These are phyloP conservation scores for Chamaecrista fasciculata DNA, from an alignment of 306 rosid genomes.

Conservation along the genomic window DNA sequence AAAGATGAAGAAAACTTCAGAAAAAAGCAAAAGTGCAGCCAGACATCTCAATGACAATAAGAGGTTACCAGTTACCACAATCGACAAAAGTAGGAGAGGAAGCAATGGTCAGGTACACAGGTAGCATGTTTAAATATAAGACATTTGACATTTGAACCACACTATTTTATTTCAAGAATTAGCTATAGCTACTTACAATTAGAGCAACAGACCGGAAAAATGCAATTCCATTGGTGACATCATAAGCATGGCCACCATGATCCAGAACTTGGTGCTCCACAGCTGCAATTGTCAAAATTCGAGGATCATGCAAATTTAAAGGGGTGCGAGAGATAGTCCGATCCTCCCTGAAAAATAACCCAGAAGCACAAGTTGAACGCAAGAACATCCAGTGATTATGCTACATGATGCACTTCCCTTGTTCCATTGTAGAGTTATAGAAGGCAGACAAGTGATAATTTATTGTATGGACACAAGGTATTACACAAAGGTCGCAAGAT, in stretches of 20 bases:
- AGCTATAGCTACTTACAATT: constrained; percentile 37
- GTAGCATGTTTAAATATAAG: constrained; percentile 1
- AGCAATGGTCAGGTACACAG: not conserved
- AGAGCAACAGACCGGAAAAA: constrained; percentile 54
- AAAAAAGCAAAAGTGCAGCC: not conserved
- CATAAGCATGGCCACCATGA: constrained; percentile 48
- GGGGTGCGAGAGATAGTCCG: constrained; percentile 52
- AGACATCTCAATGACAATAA: not conserved
- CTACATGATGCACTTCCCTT: not conserved
- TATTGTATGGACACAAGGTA: not conserved
- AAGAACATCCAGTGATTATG: not conserved
- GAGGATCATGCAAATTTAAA: constrained; percentile 53
- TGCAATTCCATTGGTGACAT: constrained; percentile 47
- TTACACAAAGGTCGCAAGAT: not conserved
- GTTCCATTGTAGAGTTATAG: not conserved
- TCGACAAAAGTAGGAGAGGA: not conserved
- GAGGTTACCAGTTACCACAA: not conserved
- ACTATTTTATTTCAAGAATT: constrained; percentile 10
- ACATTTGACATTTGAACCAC: not conserved
- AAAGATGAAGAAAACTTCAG: not conserved
- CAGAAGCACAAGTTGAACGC: constrained; percentile 9
- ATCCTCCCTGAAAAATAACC: constrained; percentile 40
- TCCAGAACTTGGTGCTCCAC: constrained; percentile 57
- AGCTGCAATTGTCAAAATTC: constrained; percentile 55
- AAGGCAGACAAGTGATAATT: not conserved